Base-by-base conservation (phyloP, 441 rosid species). In the Adansonia rubrostipa region DNA sequence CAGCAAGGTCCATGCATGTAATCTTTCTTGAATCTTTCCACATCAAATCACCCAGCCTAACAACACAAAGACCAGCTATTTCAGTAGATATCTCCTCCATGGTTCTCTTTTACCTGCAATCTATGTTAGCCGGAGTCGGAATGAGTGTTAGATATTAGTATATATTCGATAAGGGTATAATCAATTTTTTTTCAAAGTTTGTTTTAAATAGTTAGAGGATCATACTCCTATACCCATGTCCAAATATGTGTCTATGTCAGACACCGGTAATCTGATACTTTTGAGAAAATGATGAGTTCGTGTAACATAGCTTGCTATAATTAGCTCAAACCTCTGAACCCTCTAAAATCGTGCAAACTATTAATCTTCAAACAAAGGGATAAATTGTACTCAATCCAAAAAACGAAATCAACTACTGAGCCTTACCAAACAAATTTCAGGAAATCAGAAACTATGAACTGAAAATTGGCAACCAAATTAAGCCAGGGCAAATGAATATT, bases 41-140 rank as follows among this genome's bases (percentile, higher is more conserved):
- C 51, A 44, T 73, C 56, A 78, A 60, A 42, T 79, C 72, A 73
- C 77, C 74, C 40, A 77, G 66, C 62, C 84, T 83, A 76, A 85
- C 71, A 10, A 87, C 87, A 54, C 84, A 75, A 11, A 88, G 88
- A 56, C 83, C 76, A 19, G 83, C 80, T 62, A 84, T 78, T 20
- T 77, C 82, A 36, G 83, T 69, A 64, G 90, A 85, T 76, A 84
- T 81, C 77, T 88, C 90, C 83, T 88, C 88, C 92, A 85, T 88
- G 71, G 58, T 79, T 82, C 77, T 77, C 20, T 48, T 72, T 60
- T 9, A 68, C 57, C 65, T 53, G 19, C 15, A 65, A 36, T 36
- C 40, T 4, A 36, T 36, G 40, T 36, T 36, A 3, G 40, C 40
- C 40, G 40, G 40, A 36, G 40, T 36, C 0, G 40, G 40, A 4